phyloP scores from a whole-genome alignment of 495 filamentous ascomycete species.

The Thozetella sp. region DNA sequence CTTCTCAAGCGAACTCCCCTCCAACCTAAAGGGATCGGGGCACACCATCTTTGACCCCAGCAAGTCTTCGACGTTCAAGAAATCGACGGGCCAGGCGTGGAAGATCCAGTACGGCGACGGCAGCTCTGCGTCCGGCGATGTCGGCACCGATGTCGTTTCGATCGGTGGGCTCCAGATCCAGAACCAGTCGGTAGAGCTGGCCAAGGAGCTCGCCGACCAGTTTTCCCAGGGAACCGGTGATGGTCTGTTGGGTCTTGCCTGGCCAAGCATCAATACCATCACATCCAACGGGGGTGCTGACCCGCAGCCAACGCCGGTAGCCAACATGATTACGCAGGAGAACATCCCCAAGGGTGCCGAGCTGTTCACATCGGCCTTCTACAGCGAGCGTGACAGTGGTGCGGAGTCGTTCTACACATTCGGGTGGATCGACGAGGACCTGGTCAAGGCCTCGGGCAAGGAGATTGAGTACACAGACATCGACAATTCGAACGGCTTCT shows the following conservation, averaged over 20 bases:
- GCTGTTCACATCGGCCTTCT: slow-evolving; percentile 77
- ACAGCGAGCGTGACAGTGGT: slow-evolving; percentile 60
- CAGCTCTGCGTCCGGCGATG: slow-evolving; percentile 68
- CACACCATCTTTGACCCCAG: slow-evolving; percentile 59
- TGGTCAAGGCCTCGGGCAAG: slow-evolving; percentile 54
- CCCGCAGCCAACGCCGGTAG: slow-evolving; percentile 68
- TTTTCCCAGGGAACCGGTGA: slow-evolving; percentile 66
- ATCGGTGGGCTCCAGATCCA: slow-evolving; percentile 71
- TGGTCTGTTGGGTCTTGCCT: slow-evolving; percentile 76
- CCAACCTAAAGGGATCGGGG: slow-evolving; percentile 21
- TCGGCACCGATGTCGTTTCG: slow-evolving; percentile 69
- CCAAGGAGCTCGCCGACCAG: slow-evolving; percentile 61
- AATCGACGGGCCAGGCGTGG: slow-evolving; percentile 55
- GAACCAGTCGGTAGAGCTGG: slow-evolving; percentile 70
- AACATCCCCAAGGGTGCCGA: slow-evolving; percentile 63
- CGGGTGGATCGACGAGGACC: slow-evolving; percentile 71
- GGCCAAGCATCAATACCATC: slow-evolving; percentile 71
- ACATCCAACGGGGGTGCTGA: slow-evolving; percentile 40
- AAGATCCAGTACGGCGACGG: slow-evolving; percentile 75
- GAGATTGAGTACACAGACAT: slow-evolving; percentile 65
- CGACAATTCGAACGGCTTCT: slow-evolving; percentile 73
- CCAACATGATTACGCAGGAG: slow-evolving; percentile 73
- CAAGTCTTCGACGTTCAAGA: slow-evolving; percentile 66
- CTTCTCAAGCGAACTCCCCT: slow-evolving; percentile 61
- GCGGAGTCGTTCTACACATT: slow-evolving; percentile 78